Evolutionary conservation across 225 moss, liverwort and hornwort genomes (phyloP).

Genomic region (Polytrichum commune): DNA sequence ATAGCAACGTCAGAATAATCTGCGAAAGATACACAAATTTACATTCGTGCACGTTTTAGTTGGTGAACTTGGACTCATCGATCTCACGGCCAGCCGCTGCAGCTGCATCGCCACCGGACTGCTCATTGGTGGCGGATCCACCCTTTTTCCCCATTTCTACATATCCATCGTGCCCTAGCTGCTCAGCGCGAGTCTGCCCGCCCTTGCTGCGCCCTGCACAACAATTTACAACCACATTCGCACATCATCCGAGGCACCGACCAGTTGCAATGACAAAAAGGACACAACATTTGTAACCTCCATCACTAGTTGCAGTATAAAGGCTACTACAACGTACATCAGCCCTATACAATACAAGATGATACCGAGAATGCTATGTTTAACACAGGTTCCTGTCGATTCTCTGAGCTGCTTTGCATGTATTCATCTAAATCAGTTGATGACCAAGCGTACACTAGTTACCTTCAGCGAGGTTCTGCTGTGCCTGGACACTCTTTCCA

Average conservation of each 20-base stretch:
- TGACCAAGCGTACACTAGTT: background rate
- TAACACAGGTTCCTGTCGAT: no score
- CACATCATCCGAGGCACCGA: no score
- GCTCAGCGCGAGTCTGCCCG: conserved; percentile 41
- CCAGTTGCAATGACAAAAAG: no score
- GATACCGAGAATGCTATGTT: no score
- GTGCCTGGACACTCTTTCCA: conserved; percentile 20
- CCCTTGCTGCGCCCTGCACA: conserved; percentile 44
- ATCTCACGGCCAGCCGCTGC: conserved; percentile 19
- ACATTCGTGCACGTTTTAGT: background rate
- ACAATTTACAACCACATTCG: background rate
- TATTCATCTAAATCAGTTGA: background rate
- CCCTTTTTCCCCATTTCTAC: conserved; percentile 70
- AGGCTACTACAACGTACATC: no score
- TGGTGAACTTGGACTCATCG: conserved; percentile 25
- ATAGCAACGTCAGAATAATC: no score
- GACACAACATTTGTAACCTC: no score
- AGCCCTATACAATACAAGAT: no score
- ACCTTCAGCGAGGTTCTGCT: conserved; percentile 28
- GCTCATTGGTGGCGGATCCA: conserved; percentile 23
- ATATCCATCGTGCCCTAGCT: conserved; percentile 57
- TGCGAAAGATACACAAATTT: no score
- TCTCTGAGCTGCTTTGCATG: no score
- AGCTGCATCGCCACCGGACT: conserved; percentile 41
- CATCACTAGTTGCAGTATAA: no score